Percentiles rank a stretch among this genome's conserved stretches.
phyloP scores from a whole-genome alignment of 2,329 filamentous ascomycete species.

The Didymellaceae sp. region DNA sequence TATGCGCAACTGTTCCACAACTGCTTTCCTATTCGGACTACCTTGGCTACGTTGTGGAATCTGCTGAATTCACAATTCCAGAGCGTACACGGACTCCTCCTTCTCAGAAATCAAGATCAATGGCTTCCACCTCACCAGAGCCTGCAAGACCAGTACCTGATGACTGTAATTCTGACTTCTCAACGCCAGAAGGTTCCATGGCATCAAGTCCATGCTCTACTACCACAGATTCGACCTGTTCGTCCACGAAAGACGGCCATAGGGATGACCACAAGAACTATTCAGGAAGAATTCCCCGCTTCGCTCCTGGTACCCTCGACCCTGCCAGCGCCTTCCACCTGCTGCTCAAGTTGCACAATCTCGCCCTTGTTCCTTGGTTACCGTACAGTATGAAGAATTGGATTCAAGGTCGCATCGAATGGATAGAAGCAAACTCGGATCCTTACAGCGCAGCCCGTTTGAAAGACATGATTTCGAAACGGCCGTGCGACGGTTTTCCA shows the following conservation, averaged over 20 bases:
- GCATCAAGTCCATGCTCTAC: constrained; percentile 1
- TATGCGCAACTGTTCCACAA: constrained; percentile 35
- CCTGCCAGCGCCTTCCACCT: constrained; percentile 29
- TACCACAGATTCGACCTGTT: constrained; percentile 4
- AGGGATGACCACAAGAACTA: neutral
- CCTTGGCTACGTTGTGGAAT: constrained; percentile 1
- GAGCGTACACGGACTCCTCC: constrained; percentile 1
- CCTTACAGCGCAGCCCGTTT: constrained; percentile 21
- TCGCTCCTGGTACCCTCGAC: constrained; percentile 8
- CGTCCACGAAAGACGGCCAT: constrained; percentile 5
- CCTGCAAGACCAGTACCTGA: neutral
- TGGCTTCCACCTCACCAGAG: neutral
- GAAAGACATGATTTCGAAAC: constrained; percentile 17
- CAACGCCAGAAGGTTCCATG: neutral
- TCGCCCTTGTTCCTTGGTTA: constrained; percentile 17
- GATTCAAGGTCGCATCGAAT: constrained; percentile 25
- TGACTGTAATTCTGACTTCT: constrained; percentile 1
- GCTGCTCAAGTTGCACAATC: constrained; percentile 28
- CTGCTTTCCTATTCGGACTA: constrained; percentile 21
- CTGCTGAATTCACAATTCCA: constrained; percentile 2
- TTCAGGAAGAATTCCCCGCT: constrained; percentile 1
- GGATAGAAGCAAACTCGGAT: constrained; percentile 22
- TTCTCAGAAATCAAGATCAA: neutral
- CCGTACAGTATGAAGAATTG: constrained; percentile 21
- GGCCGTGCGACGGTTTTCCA: constrained; percentile 15